Evolutionary conservation across 352 stramenopile genomes (phyloP), one percentile per base, ranked within the genome.

Genomic region (Pythium apleroticum): DNA sequence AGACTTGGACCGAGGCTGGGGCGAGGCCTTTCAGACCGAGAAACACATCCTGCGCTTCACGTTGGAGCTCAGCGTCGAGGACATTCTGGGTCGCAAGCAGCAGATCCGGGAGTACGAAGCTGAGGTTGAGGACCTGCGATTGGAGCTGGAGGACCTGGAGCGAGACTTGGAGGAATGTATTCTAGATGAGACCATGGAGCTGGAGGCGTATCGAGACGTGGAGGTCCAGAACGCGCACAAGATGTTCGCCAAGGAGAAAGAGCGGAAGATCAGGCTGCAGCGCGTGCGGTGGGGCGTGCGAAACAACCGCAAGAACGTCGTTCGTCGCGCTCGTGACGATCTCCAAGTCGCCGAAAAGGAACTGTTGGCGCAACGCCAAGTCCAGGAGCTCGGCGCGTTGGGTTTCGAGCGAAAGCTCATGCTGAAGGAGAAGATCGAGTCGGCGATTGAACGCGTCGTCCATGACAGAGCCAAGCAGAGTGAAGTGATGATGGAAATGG

Each of bases 71-170:
- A 90, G 82, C 37, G 74, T 90, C 35, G 84, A 95, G 48, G 82
- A 95, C 31, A 88, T 95, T 55, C 68, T 88, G 0, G 73, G 71
- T 20, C 77, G 65, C 14, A 77, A 76, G 43, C 67, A 87, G n/a
- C 77, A 91, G 52, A 78, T 90, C 15, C 67, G 78, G 7, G 77
- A 89, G 57, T 95, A 91, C 56, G 84, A 93, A 15, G 68, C 53
- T 8, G 84, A 93, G 57, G 84, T 95, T 9, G 82, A 91, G 24
- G 72, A 86, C 33, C 62, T 95, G 52, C 63, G 84, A 0, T 64
- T 91, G 8, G 86, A 95, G 54, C 52, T 91, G 8, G 84, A 95
- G 67, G 83, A 92, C 24, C 63, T 95, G n/a, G 86, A 95, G 65
- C 79, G 84, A 0, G 84, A 94, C 37, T 49, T 87, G 14, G 86